Conservation (phyloP, 2,329 filamentous ascomycete species). For the Trichoderma brevicompactum region DNA sequence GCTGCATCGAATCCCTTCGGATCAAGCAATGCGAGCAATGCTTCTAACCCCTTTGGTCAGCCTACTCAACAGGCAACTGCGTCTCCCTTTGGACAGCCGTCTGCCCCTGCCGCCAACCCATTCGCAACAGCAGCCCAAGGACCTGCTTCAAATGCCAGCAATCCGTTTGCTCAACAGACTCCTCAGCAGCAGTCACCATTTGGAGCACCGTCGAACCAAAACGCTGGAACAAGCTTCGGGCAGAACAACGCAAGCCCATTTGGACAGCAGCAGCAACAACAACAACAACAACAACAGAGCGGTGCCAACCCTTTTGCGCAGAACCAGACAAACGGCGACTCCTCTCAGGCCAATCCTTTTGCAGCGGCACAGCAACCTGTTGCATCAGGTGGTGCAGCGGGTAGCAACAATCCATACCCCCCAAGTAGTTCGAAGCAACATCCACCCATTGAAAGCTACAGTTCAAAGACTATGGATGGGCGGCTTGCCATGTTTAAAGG, state of each 20-base stretch:
- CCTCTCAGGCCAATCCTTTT: slow-evolving; percentile 36
- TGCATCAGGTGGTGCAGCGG: neutral
- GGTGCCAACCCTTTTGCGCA: slow-evolving; percentile 37
- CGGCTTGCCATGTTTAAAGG: slow-evolving; percentile 65
- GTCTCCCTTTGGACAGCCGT: slow-evolving; percentile 39
- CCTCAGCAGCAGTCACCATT: slow-evolving; percentile 32
- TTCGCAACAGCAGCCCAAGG: slow-evolving; percentile 36
- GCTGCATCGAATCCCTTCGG: slow-evolving; percentile 29
- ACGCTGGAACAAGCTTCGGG: slow-evolving; percentile 23
- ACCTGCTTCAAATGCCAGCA: slow-evolving; percentile 32
- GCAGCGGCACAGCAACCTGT: slow-evolving; percentile 30
- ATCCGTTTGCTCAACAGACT: slow-evolving; percentile 37
- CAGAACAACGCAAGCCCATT: slow-evolving; percentile 34
- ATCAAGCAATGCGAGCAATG: slow-evolving; percentile 21
- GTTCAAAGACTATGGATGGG: slow-evolving; percentile 48
- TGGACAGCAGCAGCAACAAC: slow-evolving; percentile 32
- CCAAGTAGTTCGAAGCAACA: slow-evolving; percentile 51
- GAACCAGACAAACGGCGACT: slow-evolving; percentile 31
- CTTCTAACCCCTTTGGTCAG: slow-evolving; percentile 36
- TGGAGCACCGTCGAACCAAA: slow-evolving; percentile 26
- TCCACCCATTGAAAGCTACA: slow-evolving; percentile 51
- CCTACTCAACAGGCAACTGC: slow-evolving; percentile 20
- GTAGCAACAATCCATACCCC: slow-evolving; percentile 47
- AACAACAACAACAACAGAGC: slow-evolving; percentile 4
- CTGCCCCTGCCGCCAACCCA: slow-evolving; percentile 36